Evolutionary conservation across 225 moss, liverwort and hornwort species (phyloP), one percentile per base, ranked within the genome.

Genomic region (Takakia lepidozioides): DNA sequence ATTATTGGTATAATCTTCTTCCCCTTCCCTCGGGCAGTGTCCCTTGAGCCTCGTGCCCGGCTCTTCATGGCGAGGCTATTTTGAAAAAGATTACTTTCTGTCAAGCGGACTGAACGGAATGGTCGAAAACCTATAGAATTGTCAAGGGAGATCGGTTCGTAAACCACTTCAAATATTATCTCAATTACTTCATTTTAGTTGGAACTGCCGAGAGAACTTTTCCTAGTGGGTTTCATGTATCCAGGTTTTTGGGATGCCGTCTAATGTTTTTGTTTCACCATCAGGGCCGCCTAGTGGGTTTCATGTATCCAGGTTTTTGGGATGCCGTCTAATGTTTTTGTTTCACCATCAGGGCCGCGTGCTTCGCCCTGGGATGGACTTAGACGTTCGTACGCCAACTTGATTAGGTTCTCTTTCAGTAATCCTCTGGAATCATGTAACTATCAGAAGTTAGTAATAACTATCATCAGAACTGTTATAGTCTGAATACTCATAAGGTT

Each of bases 121-220:
- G 63, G 59, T n/a, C 79, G 52, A 20, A 52, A 64, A 8, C 79
- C 67, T 50, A 70, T 74, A 47, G 79, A 80, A 8, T 46, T 57
- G 38, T 70, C 70, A 42, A 71, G 50, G 26, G 74, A 74, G 4
- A 70, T 48, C 14, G 79, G 70, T 47, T 69, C 70, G 43, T 67
- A 80, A 17, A 74, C 42, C 19, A 38, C 60, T 27, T 74, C 64
- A 41, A 74, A 70, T 36, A 67, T 38, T 9, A 74, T 60, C 51
- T 70, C 49, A 63, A 80, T 50, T 34, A 74, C 79, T 51, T 80
- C 79, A 20, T 27, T 1, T 0, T 2, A 32, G 10, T 32, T 32
- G 30, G 30, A 32, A 32, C 48, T 49, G 13, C 2, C 25, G 21
- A 9, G 25, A 49, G n/a, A 6, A 49, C 21, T 1, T 3, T 41